These are phyloP conservation scores for Cenchrus americanus DNA, from an alignment of 176 grass and related monocot species.

Conservation along the genomic window DNA sequence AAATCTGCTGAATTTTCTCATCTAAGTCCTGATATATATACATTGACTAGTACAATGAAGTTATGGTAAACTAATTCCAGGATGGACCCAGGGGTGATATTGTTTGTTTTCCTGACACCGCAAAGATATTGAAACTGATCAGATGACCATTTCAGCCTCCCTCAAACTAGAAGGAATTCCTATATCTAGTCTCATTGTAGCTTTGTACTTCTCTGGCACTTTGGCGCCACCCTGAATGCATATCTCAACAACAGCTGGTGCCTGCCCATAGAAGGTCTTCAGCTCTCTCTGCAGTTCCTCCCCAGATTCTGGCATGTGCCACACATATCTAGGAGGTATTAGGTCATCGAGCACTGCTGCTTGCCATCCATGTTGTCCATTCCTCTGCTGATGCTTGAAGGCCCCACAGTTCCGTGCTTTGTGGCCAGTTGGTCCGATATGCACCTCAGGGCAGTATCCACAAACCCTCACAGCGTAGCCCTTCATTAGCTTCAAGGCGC, in stretches of 20 bases:
- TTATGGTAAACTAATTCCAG: background rate
- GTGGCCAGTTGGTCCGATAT: conserved; percentile 78
- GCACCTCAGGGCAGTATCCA: conserved; percentile 90
- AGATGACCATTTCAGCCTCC: conserved; percentile 96
- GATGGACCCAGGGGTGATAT: background rate
- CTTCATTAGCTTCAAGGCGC: conserved; percentile 74
- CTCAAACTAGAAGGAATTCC: conserved; percentile 79
- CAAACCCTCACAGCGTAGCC: conserved; percentile 85
- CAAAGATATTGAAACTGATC: background rate
- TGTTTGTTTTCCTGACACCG: background rate
- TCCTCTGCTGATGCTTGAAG: conserved; percentile 96
- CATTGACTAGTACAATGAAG: conserved; percentile 14
- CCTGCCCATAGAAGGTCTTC: conserved; percentile 92
- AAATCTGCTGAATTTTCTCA: background rate
- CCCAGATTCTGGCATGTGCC: conserved; percentile 78
- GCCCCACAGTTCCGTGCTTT: conserved; percentile 94
- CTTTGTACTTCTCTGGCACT: conserved; percentile 81
- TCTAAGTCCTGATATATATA: conserved; percentile 39
- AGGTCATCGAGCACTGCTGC: conserved; percentile 77
- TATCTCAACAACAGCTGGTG: conserved; percentile 90
- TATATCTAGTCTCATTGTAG: conserved; percentile 88
- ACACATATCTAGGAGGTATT: conserved; percentile 83
- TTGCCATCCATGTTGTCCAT: conserved; percentile 96
- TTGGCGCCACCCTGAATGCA: conserved; percentile 66
- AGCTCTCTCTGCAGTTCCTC: conserved; percentile 76